A percentile compares a stretch with the other conserved stretches of the same genome.
Conservation (phyloP, 2,329 filamentous ascomycete genomes). For the Fusarium algeriense region DNA sequence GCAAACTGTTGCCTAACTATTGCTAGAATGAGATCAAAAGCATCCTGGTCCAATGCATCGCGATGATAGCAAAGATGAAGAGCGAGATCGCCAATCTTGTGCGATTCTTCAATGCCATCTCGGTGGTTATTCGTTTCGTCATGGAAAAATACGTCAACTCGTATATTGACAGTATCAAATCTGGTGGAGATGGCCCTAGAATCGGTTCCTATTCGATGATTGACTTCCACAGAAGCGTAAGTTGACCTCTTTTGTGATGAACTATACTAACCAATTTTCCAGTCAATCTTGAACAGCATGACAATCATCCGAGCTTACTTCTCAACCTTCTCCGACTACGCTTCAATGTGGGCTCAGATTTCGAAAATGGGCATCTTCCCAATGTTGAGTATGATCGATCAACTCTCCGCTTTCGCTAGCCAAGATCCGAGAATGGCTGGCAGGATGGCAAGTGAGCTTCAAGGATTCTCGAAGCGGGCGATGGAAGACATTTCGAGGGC, state of each 20-base stretch:
- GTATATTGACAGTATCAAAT: neutral
- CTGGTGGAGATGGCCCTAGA: neutral
- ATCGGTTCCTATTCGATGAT: neutral
- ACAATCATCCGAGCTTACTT: neutral
- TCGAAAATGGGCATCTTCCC: neutral
- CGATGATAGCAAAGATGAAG: neutral
- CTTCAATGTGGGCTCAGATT: neutral
- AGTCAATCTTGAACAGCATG: neutral
- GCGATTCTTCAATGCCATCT: neutral
- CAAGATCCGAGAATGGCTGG: neutral
- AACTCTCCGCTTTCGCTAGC: neutral
- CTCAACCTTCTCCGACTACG: neutral
- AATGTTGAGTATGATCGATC: neutral
- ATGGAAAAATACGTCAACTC: neutral
- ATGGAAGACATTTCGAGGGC: neutral
- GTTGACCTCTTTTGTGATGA: fast-evolving
- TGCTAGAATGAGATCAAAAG: neutral
- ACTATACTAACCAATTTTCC: neutral
- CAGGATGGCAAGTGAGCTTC: neutral
- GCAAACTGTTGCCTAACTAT: neutral
- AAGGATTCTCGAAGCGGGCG: neutral
- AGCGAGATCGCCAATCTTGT: neutral
- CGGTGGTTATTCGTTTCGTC: neutral
- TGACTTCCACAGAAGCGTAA: neutral
- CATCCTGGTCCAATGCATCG: neutral